Evolutionary conservation across 1,284 basidiomycete species (phyloP), one percentile per base, ranked within the genome.

Genomic region (Trametes pubescens): DNA sequence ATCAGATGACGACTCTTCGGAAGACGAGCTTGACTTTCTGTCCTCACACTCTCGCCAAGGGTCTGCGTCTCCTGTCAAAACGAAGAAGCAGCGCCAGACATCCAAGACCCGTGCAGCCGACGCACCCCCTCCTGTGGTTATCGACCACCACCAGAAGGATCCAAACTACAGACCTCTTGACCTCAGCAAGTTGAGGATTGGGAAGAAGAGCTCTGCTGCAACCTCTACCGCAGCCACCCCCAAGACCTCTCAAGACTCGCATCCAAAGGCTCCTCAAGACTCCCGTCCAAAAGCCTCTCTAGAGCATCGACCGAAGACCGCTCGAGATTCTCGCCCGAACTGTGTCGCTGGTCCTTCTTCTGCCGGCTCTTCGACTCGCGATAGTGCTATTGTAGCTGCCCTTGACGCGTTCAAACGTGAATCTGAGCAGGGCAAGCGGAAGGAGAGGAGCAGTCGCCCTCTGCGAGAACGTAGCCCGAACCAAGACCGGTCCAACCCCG

Each of bases 11-110:
- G 32, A 14, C 35, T 69, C 68, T 43, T 38, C 40, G 6, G 68
- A 66, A 11, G 71, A 72, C 43, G 71, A 72, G 51, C 53, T 72
- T 26, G 59, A 69, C 62, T 69, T 65, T 35, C 59, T 70, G 5
- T 65, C 67, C 2, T 49, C 62, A 5, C 64, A 65, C 22, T 70
- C 69, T 13, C 60, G 63, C 18, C 58, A 61, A 26, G 43, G 54
- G 14, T 70, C 66, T 18, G 51, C 44, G 40, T 62, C 66, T 9
- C 65, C 66, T 0, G 38, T 44, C 46, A 64, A 62, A 29, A 44
- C 55, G n/a, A 61, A 44, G 62, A 54, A 38, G 16, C 52, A n/a
- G 18, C 18, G 16, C 24, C 40, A 64, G 49, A 38, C 32, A 43
- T 34, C 10, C 35, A 14, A 38, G 21, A 8, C 46, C 29, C 38